Evolutionary conservation across 148 eudicot genomes (phyloP), one percentile per base, ranked within the genome.

Genomic region (Rhododendron simsii): DNA sequence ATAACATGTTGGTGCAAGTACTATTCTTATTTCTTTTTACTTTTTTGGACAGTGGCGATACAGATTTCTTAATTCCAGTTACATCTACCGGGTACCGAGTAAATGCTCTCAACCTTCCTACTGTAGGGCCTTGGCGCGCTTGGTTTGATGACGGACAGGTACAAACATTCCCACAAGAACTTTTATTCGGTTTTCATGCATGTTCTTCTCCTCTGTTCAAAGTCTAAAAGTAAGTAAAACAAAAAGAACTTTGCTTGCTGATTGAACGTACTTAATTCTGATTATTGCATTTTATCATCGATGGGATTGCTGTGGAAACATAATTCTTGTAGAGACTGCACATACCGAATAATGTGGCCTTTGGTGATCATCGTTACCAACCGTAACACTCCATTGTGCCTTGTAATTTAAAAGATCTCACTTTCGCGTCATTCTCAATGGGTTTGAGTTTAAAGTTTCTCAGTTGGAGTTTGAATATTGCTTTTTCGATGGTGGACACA

Each of bases 31-130:
- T 55, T 37, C 39, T 37, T 2, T 6, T 39, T 39, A 0, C 41
- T 39, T 39, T 39, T 39, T 39, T 39, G 41, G 83, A 82, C 92
- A 96, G 99, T 83, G 99, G 99, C 65, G 98, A 96, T 75, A 93
- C 95, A 21, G 98, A 95, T 90, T 90, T 98, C 85, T 93, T 96
- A 12, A 86, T 96, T 83, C 99, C 98, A 6, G 95, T 94, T 50
- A 91, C 98, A 84, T 96, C 99, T 18, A 95, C 98, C 81, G 92
- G 99, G 78, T 92, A 93, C 93, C 90, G 86, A 80, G 86, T 96
- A 78, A 90, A 93, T 78, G 96, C 99, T 87, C 91, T 96, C 39
- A 92, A 92, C 79, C 98, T 96, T 85, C 90, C 95, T 67, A 92
- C 95, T 5, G 81, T 87, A 14, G 86, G 88, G 84, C 93, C 98